A percentile compares a stretch with the other conserved stretches of the same genome.
Conservation (phyloP, 192 early-diverging fungal genomes). For the Dimargaris cristalligena region DNA sequence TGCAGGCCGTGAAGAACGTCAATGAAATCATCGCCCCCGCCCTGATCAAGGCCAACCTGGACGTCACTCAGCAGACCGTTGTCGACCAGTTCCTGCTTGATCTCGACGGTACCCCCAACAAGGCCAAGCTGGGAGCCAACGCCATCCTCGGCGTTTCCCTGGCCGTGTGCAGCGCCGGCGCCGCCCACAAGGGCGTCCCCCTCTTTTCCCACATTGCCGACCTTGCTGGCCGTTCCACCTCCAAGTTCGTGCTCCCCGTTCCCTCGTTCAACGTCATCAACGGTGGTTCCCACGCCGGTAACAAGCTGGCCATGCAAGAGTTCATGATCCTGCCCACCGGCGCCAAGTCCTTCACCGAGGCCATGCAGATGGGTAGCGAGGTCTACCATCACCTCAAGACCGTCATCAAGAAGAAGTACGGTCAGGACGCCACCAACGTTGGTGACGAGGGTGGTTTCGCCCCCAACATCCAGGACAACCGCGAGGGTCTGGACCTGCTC, state of each 20-base stretch:
- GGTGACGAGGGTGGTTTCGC: slow-evolving; percentile 99
- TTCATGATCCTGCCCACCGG: slow-evolving; percentile 99
- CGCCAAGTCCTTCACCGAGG: slow-evolving; percentile 79
- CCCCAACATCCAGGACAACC: slow-evolving; percentile 94
- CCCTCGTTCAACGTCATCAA: slow-evolving; percentile 99
- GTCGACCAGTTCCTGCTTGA: slow-evolving; percentile 83
- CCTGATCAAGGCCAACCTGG: slow-evolving; percentile 59
- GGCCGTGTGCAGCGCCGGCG: slow-evolving; percentile 88
- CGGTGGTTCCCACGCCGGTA: slow-evolving; percentile 97
- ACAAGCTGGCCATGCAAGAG: slow-evolving; percentile 99
- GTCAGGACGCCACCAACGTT: slow-evolving; percentile 96
- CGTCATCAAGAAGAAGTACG: slow-evolving; percentile 99
- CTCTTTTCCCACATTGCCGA: slow-evolving; percentile 92
- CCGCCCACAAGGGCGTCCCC: slow-evolving; percentile 83
- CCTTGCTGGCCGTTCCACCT: slow-evolving; percentile 56
- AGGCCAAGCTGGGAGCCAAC: slow-evolving; percentile 91
- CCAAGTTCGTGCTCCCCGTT: slow-evolving; percentile 84
- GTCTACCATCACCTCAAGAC: slow-evolving; percentile 90
- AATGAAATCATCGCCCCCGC: slow-evolving; percentile 76
- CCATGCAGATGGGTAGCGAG: slow-evolving; percentile 95
- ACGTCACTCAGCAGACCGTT: slow-evolving; percentile 71
- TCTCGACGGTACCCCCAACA: slow-evolving; percentile 92
- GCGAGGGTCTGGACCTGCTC: slow-evolving; percentile 88
- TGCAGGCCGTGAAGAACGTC: slow-evolving; percentile 80
- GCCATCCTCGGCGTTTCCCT: slow-evolving; percentile 97